A percentile compares a stretch with the other conserved stretches of the same genome.
Evolutionary conservation across 495 filamentous ascomycete species (phyloP).

Genomic region (Penicillium maclennaniae): DNA sequence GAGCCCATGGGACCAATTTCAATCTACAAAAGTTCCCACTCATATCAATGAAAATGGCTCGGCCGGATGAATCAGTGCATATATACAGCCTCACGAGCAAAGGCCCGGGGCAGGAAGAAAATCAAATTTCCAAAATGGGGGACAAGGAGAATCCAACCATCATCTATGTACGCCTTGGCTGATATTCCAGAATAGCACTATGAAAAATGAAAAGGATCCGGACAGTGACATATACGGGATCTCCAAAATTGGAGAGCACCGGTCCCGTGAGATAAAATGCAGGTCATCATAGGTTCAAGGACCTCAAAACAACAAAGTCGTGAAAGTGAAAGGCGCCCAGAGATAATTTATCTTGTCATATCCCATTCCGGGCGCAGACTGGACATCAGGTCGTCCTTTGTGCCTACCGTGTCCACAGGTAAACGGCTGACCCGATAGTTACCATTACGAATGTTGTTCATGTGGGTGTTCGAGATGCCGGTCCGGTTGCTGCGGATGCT

Average conservation of each 20-base stretch:
- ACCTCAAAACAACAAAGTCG: slow-evolving; percentile 33
- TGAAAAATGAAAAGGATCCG: neutral
- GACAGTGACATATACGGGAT: neutral
- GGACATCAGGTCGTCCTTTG: slow-evolving; percentile 63
- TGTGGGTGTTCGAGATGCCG: slow-evolving; percentile 67
- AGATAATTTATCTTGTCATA: slow-evolving; percentile 37
- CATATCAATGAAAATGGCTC: neutral
- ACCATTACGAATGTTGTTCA: slow-evolving; percentile 76
- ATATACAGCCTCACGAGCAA: slow-evolving; percentile 4
- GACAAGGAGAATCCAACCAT: slow-evolving; percentile 13
- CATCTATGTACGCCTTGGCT: slow-evolving; percentile 27
- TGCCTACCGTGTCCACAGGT: slow-evolving; percentile 78
- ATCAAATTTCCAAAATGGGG: slow-evolving; percentile 11
- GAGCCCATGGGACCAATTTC: neutral
- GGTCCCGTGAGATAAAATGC: slow-evolving; percentile 20
- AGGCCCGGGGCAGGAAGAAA: slow-evolving; percentile 5
- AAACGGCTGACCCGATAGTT: slow-evolving; percentile 88
- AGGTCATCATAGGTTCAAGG: slow-evolving; percentile 31
- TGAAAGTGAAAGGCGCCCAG: slow-evolving; percentile 18
- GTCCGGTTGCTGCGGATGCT: slow-evolving; percentile 83
- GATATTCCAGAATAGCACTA: slow-evolving; percentile 17
- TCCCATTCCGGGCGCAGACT: slow-evolving; percentile 77
- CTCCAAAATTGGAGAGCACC: slow-evolving; percentile 13
- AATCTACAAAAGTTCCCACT: neutral
- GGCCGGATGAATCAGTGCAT: neutral